Percentiles rank a stretch among this genome's conserved stretches.
phyloP scores from a whole-genome alignment of 108 stramenopile species.

The Schizochytrium sp. region DNA sequence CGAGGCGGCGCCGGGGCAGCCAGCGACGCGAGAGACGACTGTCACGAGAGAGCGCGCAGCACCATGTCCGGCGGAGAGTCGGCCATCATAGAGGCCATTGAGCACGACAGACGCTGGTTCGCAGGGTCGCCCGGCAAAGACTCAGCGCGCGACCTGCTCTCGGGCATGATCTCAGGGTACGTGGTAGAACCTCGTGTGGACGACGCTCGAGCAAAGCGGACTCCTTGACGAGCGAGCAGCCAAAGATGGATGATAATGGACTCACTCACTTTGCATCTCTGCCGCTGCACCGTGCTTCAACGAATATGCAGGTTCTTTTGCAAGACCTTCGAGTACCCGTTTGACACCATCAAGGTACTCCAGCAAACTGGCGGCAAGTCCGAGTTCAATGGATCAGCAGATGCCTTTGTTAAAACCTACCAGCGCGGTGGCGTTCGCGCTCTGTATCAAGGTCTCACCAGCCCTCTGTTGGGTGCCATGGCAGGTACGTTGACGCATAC shows the following conservation, averaged over 20 bases:
- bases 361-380: not conserved
- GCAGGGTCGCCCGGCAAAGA: not conserved
- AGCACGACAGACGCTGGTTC: not conserved
- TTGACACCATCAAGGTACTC: constrained; percentile 1
- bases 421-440: not conserved
- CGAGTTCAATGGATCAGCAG: not conserved
- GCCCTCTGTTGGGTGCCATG: constrained; percentile 2
- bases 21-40: no score
- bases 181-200: not conserved
- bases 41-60: no score
- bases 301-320: not conserved
- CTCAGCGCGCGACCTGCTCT: not conserved
- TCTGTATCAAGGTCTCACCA: not conserved
- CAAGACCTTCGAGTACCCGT: not conserved
- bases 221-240: no score
- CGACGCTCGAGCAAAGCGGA: no score
- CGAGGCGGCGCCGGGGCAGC: no score
- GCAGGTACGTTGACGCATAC: not conserved
- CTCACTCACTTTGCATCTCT: no score
- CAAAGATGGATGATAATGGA: no score
- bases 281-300: not conserved
- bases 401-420: not conserved
- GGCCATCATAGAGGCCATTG: not conserved
- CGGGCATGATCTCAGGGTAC: constrained; percentile 5
- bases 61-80: not conserved